Conservation (phyloP, 129 eudicot species). For the Cynara cardunculus region DNA sequence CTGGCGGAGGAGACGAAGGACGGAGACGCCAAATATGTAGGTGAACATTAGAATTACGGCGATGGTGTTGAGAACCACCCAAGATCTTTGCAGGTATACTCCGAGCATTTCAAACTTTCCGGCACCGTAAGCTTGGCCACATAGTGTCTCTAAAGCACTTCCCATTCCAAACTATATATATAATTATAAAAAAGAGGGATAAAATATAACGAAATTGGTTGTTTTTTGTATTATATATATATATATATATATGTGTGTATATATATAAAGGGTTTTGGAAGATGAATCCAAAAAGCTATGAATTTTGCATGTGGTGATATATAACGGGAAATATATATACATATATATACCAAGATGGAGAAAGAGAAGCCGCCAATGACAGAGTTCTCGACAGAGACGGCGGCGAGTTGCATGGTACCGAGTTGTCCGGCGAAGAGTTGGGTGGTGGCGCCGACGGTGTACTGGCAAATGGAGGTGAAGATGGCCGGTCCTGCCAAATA, state of each 20-base stretch:
- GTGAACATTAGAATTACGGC: constrained; percentile 29
- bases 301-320: too few species aligned
- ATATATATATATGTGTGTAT: too few species aligned
- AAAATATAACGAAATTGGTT: neutral
- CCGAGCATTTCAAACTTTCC: constrained; percentile 60
- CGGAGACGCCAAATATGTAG: constrained; percentile 38
- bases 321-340: too few species aligned
- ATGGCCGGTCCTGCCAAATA: constrained; percentile 65
- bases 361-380: constrained; percentile 55
- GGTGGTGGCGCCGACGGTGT: constrained; percentile 63
- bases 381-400: constrained; percentile 52
- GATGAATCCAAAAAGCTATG: too few species aligned
- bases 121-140: constrained; percentile 88
- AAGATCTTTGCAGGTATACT: constrained; percentile 63
- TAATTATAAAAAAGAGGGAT: neutral
- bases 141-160: constrained; percentile 66
- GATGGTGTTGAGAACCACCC: constrained; percentile 50
- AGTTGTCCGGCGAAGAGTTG: constrained; percentile 60
- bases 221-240: too few species aligned
- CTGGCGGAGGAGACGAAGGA: constrained; percentile 48
- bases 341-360: constrained; percentile 43
- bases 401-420: constrained; percentile 59
- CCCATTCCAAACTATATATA: constrained; percentile 44
- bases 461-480: constrained; percentile 55
- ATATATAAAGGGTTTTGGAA: too few species aligned